Evolutionary conservation across 2,329 filamentous ascomycete species (phyloP).

Genomic region (Rhynchosporium secalis): DNA sequence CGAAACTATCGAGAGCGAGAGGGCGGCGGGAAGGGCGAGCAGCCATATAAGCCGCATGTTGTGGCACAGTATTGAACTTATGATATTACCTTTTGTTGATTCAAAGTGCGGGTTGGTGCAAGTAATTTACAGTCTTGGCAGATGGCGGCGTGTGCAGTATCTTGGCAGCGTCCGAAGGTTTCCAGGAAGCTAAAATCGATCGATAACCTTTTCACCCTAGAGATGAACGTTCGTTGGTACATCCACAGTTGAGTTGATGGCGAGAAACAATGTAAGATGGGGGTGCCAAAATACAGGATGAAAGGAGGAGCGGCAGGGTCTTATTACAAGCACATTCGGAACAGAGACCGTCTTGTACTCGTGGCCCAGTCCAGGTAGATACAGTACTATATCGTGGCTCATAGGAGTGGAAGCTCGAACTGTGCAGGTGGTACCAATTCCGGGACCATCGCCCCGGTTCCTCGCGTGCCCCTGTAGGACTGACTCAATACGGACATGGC

Average conservation of each 20-base stretch:
- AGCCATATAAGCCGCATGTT: conserved; percentile 37
- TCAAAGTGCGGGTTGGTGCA: neutral
- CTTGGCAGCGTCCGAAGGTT: neutral
- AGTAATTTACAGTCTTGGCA: neutral
- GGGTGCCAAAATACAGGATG: conserved; percentile 1
- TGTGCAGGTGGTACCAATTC: neutral
- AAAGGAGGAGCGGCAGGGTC: neutral
- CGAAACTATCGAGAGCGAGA: conserved; percentile 28
- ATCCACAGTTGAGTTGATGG: neutral
- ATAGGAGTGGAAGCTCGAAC: conserved; percentile 2
- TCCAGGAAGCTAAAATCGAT: too few relatives aligned
- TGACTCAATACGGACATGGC: neutral
- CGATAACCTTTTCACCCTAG: too few relatives aligned
- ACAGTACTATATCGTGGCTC: conserved; percentile 2
- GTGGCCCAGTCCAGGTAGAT: neutral
- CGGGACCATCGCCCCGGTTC: neutral
- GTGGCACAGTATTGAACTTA: neutral
- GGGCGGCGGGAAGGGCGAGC: conserved; percentile 30
- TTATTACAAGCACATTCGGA: conserved; percentile 6
- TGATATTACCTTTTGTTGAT: neutral
- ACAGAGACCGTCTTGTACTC: conserved; percentile 5
- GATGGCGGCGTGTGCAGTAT: neutral
- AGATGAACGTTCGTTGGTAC: too few relatives aligned
- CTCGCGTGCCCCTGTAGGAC: neutral
- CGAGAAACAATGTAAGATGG: neutral